Evolutionary conservation across 192 early-diverging fungal genomes (phyloP), one percentile per base, ranked within the genome.

Genomic region (Haplosporangium gracile): DNA sequence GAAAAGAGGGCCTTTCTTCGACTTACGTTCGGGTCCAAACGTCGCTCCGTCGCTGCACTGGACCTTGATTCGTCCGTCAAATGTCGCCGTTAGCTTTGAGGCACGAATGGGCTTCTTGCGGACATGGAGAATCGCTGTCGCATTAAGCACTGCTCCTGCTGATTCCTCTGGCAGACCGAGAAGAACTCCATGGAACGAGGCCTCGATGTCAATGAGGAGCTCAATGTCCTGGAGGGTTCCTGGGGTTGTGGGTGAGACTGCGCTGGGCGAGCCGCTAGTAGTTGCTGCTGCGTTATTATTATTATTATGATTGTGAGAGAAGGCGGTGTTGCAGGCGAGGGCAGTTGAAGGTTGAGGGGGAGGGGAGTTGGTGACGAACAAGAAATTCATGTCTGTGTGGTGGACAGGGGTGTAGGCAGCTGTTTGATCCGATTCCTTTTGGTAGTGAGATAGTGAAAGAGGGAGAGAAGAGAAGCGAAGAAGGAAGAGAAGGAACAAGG

Each of bases 1-100:
- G 38, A 38, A 74, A 24, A 77, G 6, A 68, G 2, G 8, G 18
- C 57, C 20, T 45, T 18, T 39, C 20, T 18, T 38, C 20, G 36
- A 68, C 79, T 38, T 86, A 86, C 84, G 84, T 69, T 86, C 84
- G 42, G 84, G 53, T 15, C 84, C 84, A 78, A 86, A 86, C 9
- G 84, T 81, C 2, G 84, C 84, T 13, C 84, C 84, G 42, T 86
- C 84, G 40, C 79, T 86, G 53, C 84, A 86, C 72, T 81, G 84
- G 65, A 86, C 84, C 60, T 81, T 86, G 79, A 86, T 86, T 36
- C 84, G 53, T 7, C 84, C 84, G 29, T 86, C 84, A 81, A 86
- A 81, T 15, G 84, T 86, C 11, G 79, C 84, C 32, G 57, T 86
- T 10, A 86, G 79, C 32, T 81, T 86, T 20, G 84, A 57, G 2